Evolutionary conservation across 2,329 filamentous ascomycete genomes (phyloP), one percentile per base, ranked within the genome.

Genomic region (Beauveria caledonica): DNA sequence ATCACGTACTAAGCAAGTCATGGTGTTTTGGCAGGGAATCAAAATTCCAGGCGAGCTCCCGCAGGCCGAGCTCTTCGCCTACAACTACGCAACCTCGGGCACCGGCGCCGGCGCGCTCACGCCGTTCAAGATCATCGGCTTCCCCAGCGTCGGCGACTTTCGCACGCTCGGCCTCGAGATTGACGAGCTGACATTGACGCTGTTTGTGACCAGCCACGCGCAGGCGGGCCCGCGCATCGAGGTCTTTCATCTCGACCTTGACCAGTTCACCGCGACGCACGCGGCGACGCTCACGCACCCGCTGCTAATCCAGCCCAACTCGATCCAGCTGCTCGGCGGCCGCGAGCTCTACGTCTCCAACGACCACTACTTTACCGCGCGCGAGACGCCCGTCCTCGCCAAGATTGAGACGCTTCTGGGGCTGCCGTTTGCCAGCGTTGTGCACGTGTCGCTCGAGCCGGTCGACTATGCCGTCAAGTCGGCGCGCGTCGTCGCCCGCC

Each of bases 291-390:
- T 78, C 58, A 64, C 66, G 53, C 74, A 78, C 52, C 70, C 72
- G 0, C 68, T 77, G 5, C 65, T 78, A 13, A 68, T 68, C 48
- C 69, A 60, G 0, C 76, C 76, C 4, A 78, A 78, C 62, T 67
- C 75, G 8, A 72, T 78, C 15, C 66, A 67, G 2, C 58, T 74
- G 1, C 61, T 74, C 33, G 72, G 68, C 59, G 63, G 61, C 8
- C 65, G 70, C 3, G 74, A 77, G 60, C 65, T 78, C 21, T 74
- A 73, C 56, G 70, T 78, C 21, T 77, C 75, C 3, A 78, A 77
- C 50, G 71, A 74, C 61, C 73, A 77, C 62, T 58, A 68, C 63
- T 72, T 77, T 60, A 64, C 69, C 1, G 61, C 65, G 11, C 63
- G 62, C 2, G 57, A 70, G 8, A 60, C 63, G 3, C 65, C 60